A percentile compares a stretch with the other conserved stretches of the same genome.
Evolutionary conservation across 192 early-diverging fungal species (phyloP).

Genomic region (Rhizophagus clarus): DNA sequence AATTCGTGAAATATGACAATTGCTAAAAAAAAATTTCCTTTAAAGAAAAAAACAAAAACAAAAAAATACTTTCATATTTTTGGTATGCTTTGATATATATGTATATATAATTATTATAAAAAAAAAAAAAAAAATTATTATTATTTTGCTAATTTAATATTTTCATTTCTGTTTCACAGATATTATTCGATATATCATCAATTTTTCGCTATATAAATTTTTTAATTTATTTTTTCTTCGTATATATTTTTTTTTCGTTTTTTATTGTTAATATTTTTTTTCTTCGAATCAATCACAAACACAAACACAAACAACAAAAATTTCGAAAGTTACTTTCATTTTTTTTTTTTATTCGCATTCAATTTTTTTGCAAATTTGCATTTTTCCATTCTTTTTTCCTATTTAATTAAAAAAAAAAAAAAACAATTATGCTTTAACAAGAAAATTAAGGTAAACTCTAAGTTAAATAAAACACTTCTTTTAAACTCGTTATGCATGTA

Average conservation of each 20-base stretch:
- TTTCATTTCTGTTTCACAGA: background rate
- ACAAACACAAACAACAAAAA: conserved; percentile 25
- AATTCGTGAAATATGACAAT: conserved; percentile 19
- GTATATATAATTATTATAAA: background rate
- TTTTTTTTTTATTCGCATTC: background rate
- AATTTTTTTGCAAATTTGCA: background rate
- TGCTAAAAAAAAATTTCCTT: background rate
- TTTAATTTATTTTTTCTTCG: background rate
- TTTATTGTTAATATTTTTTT: conserved; percentile 3
- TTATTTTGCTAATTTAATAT: background rate
- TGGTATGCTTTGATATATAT: background rate
- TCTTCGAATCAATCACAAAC: background rate
- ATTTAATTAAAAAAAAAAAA: background rate
- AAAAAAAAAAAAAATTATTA: too few relatives aligned
- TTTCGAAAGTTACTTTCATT: conserved; percentile 1
- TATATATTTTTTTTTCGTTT: background rate
- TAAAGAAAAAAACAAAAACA: background rate
- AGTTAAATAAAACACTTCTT: background rate
- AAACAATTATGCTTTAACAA: background rate
- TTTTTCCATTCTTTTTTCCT: background rate
- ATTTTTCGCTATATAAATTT: background rate
- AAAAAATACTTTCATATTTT: background rate
- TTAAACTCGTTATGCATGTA: background rate
- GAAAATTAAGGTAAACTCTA: background rate
- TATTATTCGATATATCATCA: background rate